Conservation (phyloP, 805 yeast genomes). For the Wickerhamiella lipophila region DNA sequence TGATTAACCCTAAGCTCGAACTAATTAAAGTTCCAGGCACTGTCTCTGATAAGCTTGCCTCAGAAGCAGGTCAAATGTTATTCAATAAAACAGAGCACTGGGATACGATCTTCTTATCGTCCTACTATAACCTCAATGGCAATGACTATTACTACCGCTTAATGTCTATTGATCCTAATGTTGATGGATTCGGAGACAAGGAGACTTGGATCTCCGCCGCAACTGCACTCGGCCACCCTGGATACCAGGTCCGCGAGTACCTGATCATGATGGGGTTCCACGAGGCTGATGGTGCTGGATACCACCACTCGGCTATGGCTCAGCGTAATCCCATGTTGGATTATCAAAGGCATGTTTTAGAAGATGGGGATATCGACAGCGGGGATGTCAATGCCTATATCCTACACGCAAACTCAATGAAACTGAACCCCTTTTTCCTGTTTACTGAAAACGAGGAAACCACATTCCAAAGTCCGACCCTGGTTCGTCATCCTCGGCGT, state of each 20-base stretch:
- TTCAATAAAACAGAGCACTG: constrained; percentile 48
- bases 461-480: neutral
- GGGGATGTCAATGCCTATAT: constrained; percentile 11
- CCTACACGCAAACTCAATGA: constrained; percentile 21
- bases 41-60: constrained; percentile 49
- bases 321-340: constrained; percentile 63
- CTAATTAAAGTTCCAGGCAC: constrained; percentile 38
- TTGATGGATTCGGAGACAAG: constrained; percentile 68
- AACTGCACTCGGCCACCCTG: constrained; percentile 44
- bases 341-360: constrained; percentile 21
- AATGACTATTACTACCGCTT: constrained; percentile 47
- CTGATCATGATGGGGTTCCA: constrained; percentile 30
- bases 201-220: constrained; percentile 68
- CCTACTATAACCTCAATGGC: constrained; percentile 56
- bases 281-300: constrained; percentile 9
- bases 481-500: constrained; percentile 13
- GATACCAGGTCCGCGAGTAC: constrained; percentile 37
- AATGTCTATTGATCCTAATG: constrained; percentile 38
- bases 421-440: constrained; percentile 18
- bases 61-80: constrained; percentile 57
- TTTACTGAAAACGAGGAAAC: constrained; percentile 8
- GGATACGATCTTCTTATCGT: constrained; percentile 42
- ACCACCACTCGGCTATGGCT: constrained; percentile 37
- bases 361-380: constrained; percentile 12
- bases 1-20: constrained; percentile 26